Conservation (phyloP, 2,329 filamentous ascomycete genomes). For the Neopestalotiopsis sp. region DNA sequence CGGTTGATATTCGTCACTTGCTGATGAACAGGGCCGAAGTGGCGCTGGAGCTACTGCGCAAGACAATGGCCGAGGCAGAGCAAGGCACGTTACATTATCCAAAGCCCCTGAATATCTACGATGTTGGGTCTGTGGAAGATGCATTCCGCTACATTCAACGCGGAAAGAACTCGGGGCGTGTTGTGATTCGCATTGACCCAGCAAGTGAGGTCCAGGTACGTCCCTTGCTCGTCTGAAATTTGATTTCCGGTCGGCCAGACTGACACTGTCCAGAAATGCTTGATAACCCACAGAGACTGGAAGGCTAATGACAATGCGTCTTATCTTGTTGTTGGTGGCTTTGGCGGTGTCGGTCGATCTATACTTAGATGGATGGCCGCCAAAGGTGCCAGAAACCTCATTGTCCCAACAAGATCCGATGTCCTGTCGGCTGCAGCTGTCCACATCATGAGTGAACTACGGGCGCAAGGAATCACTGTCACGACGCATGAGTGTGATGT, state of each 20-base stretch:
- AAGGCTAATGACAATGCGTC: constrained; percentile 44
- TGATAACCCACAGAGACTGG: constrained; percentile 35
- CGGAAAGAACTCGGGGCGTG: constrained; percentile 45
- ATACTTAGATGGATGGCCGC: constrained; percentile 54
- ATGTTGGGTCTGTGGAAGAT: constrained; percentile 39
- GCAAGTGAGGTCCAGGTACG: constrained; percentile 46
- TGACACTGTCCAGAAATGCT: background rate
- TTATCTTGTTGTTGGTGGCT: constrained; percentile 57
- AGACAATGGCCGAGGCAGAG: constrained; percentile 29
- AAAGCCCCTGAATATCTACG: constrained; percentile 38
- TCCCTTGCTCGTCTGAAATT: background rate
- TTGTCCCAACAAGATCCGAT: constrained; percentile 39
- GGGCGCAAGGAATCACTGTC: background rate
- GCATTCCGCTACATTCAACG: constrained; percentile 49
- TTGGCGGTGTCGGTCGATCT: constrained; percentile 55
- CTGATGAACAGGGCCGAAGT: constrained; percentile 38
- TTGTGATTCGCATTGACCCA: constrained; percentile 47
- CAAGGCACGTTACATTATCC: constrained; percentile 30
- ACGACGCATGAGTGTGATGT: background rate
- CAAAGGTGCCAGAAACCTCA: constrained; percentile 52
- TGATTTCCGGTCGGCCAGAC: background rate
- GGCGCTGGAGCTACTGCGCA: constrained; percentile 29
- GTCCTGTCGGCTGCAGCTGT: constrained; percentile 21
- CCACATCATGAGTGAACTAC: constrained; percentile 18
- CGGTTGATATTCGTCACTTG: constrained; percentile 45